Conservation (phyloP, 257 asterid genomes). For the Ilex asprella region DNA sequence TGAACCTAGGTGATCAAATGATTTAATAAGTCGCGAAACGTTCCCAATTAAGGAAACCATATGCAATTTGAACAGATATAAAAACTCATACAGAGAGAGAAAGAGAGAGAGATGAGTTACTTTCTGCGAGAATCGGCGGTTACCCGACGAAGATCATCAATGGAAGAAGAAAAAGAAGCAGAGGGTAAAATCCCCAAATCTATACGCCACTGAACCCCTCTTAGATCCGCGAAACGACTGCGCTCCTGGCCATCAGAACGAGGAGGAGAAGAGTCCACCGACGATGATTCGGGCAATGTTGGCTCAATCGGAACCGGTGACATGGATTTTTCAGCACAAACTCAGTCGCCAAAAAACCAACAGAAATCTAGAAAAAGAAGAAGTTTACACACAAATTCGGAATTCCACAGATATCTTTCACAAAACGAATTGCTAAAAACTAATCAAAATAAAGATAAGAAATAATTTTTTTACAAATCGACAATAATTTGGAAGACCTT, state of each 20-base stretch:
- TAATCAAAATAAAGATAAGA: too few relatives aligned
- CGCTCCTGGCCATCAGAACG: slow-evolving; percentile 5
- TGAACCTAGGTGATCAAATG: too few relatives aligned
- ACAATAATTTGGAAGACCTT: too few relatives aligned
- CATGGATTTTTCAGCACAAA: not conserved
- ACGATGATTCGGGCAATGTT: slow-evolving; percentile 31
- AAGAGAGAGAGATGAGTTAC: slow-evolving; percentile 21
- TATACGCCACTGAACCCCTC: slow-evolving; percentile 95
- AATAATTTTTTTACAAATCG: too few relatives aligned
- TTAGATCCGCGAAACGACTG: slow-evolving; percentile 48
- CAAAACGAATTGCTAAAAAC: too few relatives aligned
- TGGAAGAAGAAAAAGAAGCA: slow-evolving; percentile 54
- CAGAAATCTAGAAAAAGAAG: too few relatives aligned
- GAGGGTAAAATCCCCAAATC: slow-evolving; percentile 88
- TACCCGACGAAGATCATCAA: slow-evolving; percentile 81
- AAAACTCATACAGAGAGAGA: not conserved
- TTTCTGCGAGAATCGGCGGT: slow-evolving; percentile 91
- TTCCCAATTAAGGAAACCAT: too few relatives aligned
- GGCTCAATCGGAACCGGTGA: slow-evolving; percentile 16
- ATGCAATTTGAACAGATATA: not conserved
- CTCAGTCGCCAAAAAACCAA: too few relatives aligned
- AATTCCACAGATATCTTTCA: too few relatives aligned
- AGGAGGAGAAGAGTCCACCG: slow-evolving; percentile 10
- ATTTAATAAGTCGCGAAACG: too few relatives aligned
- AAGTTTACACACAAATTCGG: too few relatives aligned